Base-by-base conservation (phyloP, 2,329 filamentous ascomycete genomes). In the Trichoderma sp. region DNA sequence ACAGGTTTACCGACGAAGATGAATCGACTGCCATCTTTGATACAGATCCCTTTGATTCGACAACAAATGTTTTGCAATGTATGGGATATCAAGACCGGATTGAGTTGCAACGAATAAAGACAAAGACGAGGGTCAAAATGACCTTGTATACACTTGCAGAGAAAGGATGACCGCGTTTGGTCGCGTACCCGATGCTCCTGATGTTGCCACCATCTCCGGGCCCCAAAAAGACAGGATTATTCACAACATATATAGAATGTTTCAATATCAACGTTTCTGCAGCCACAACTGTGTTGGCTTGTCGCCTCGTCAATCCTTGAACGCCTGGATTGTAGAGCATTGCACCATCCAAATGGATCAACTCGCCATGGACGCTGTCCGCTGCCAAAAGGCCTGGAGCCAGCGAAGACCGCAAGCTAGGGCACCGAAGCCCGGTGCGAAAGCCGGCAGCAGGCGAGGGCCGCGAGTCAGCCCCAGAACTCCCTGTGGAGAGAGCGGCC, bases 321-420 rank as follows among this genome's bases (percentile, higher is more conserved):
- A 35, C 58, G 53, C n/a, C 64, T 58, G 55, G 64, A 59, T 59
- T 8, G 40, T 24, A 52, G 40, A 37, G n/a, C 64, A 67, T 67
- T 67, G 64, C 64, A 67, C 64, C 64, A 67, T 67, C 55, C 43
- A 40, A 37, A 59, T 58, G 64, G 64, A 59, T 67, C 64, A 67
- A 67, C 64, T 67, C 64, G 55, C 64, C 21, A 67, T 67, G 64
- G 64, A 59, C 31, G 64, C 37, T 67, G 64, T 67, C 53, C 40
- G 64, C 55, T 29, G 64, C 64, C 40, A 59, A 67, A 59, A 59
- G 27, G 21, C 29, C 10, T n/a, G 55, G 29, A 67, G 29, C 40
- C 31, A 52, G 55, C 64, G 55, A 66, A 66, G 33, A 21, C 63
- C 63, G 63, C 31, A 1, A 49, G 13, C 52, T 49, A 57, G 27